Conservation (phyloP, 805 yeast species). For the Suhomyces sp. region DNA sequence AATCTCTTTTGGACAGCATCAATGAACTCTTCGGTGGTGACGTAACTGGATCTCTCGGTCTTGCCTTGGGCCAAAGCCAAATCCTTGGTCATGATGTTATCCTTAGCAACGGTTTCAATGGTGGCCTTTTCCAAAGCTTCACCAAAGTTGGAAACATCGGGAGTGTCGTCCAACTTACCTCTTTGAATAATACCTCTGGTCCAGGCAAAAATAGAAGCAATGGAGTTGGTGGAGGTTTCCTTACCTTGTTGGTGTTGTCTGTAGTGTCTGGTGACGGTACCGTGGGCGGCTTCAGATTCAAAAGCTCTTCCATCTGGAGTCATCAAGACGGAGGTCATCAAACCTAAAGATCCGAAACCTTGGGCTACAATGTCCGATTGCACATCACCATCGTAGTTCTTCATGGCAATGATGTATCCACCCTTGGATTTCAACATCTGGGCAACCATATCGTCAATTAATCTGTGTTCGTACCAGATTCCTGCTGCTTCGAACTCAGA, state of each 20-base stretch:
- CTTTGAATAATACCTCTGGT: constrained; percentile 90
- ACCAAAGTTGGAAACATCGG: constrained; percentile 81
- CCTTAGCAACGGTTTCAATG: constrained; percentile 76
- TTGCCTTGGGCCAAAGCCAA: constrained; percentile 86
- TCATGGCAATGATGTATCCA: constrained; percentile 92
- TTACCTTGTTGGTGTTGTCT: constrained; percentile 95
- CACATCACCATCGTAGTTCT: constrained; percentile 97
- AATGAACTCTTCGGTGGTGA: constrained; percentile 88
- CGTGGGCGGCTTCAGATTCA: constrained; percentile 98
- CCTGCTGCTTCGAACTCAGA: constrained; percentile 68
- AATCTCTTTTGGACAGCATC: constrained; percentile 69
- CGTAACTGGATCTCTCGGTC: constrained; percentile 77
- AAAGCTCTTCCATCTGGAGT: constrained; percentile 97
- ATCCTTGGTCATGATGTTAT: constrained; percentile 94
- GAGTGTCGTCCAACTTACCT: constrained; percentile 84
- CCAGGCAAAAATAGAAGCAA: constrained; percentile 98
- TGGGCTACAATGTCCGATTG: constrained; percentile 96
- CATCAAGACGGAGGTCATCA: constrained; percentile 95
- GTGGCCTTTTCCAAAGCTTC: constrained; percentile 78
- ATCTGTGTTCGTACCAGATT: constrained; percentile 96
- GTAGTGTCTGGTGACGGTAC: constrained; percentile 96
- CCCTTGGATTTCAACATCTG: constrained; percentile 96
- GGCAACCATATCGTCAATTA: constrained; percentile 98
- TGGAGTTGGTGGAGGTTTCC: constrained; percentile 95
- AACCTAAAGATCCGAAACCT: constrained; percentile 94